A percentile compares a stretch with the other conserved stretches of the same genome.
phyloP scores from a whole-genome alignment of 1,139 yeast species.

The Saccharomyces pastorianus region DNA sequence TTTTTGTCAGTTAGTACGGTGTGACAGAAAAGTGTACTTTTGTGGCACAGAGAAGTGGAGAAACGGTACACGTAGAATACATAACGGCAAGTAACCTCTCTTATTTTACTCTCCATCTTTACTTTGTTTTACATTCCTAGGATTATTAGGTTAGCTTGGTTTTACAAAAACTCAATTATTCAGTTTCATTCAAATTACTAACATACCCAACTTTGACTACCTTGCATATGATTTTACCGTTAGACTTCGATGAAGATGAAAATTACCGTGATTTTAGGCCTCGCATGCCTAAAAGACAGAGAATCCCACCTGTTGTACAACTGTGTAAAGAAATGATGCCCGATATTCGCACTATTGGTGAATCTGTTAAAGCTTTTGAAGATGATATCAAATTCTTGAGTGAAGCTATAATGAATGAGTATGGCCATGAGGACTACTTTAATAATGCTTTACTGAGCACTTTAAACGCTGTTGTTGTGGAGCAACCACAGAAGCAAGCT shows the following conservation, averaged over 20 bases:
- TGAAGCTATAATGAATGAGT: slow-evolving; percentile 59
- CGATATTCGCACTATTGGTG: slow-evolving; percentile 62
- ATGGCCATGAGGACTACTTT: slow-evolving; percentile 57
- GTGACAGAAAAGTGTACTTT: neutral
- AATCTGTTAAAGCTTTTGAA: slow-evolving; percentile 48
- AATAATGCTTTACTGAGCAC: slow-evolving; percentile 55
- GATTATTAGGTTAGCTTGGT: neutral
- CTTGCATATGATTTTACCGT: slow-evolving; percentile 14
- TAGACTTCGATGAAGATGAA: slow-evolving; percentile 29
- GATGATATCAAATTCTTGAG: slow-evolving; percentile 63
- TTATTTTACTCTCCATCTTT: neutral
- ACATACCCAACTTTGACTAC: slow-evolving; percentile 7
- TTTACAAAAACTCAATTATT: neutral
- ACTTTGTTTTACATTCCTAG: neutral
- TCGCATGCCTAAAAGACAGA: slow-evolving; percentile 30
- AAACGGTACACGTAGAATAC: neutral
- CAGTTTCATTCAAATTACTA: neutral
- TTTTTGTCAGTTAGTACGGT: neutral
- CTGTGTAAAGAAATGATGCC: slow-evolving; percentile 37
- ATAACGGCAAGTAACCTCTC: neutral
- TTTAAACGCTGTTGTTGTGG: slow-evolving; percentile 60
- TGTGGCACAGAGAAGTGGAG: neutral
- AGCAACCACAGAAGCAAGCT: slow-evolving; percentile 85
- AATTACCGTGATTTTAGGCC: slow-evolving; percentile 29
- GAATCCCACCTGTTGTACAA: slow-evolving; percentile 36